A percentile compares a stretch with the other conserved stretches of the same genome.
Conservation (phyloP, 805 yeast species). For the Kuraishia hungarica region DNA sequence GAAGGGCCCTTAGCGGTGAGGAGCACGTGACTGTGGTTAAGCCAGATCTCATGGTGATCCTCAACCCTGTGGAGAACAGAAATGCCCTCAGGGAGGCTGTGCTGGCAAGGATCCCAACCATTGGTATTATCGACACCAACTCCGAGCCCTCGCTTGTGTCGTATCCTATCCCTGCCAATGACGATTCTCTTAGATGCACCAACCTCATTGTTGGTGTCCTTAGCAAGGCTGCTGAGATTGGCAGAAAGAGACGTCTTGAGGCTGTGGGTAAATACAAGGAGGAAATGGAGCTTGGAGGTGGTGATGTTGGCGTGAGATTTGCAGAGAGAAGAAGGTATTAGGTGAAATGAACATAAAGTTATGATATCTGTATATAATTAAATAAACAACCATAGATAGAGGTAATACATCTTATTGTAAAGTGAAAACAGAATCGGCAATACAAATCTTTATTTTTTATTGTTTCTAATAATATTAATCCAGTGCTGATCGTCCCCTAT, state of each 20-base stretch:
- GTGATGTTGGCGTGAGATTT: conserved; percentile 5
- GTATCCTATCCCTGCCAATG: conserved; percentile 95
- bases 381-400: no score
- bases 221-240: conserved; percentile 78
- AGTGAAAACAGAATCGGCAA: no score
- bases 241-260: conserved; percentile 49
- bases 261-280: conserved; percentile 25
- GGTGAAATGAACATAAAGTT: background rate
- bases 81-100: conserved; percentile 77
- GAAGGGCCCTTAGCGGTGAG: conserved; percentile 41
- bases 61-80: conserved; percentile 84
- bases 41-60: conserved; percentile 81
- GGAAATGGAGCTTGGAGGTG: conserved; percentile 16
- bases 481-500: background rate
- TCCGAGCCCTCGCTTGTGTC: conserved; percentile 85
- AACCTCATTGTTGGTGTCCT: conserved; percentile 76
- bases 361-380: background rate
- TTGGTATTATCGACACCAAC: conserved; percentile 91
- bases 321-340: background rate
- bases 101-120: conserved; percentile 78
- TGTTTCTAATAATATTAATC: background rate
- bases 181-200: conserved; percentile 78
- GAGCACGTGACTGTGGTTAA: conserved; percentile 52
- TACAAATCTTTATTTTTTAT: no score
- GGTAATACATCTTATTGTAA: no score